A percentile compares a stretch with the other conserved stretches of the same genome.
Conservation (phyloP, 768 basidiomycete species). For the Psilocybe subaeruginosa region DNA sequence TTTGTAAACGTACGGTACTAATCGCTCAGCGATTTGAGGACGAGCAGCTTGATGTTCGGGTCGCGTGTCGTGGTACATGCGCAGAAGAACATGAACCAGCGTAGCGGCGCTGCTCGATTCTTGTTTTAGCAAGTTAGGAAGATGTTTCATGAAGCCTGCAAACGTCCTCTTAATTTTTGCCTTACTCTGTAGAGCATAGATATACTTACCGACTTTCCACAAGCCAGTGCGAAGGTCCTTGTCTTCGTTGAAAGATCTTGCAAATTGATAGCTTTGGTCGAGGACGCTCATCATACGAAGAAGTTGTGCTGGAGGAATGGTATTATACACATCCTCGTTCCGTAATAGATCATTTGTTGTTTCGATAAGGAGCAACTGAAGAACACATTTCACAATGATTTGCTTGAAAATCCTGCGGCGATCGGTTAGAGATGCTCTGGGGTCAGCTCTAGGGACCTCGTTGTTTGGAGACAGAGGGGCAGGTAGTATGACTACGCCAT, state of each 20-base stretch:
- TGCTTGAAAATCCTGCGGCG: constrained; percentile 93
- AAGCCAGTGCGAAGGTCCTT: constrained; percentile 95
- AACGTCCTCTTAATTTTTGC: neutral
- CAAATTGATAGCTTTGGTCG: constrained; percentile 97
- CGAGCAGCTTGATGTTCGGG: constrained; percentile 84
- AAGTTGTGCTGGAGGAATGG: constrained; percentile 93
- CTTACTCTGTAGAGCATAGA: neutral
- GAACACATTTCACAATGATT: constrained; percentile 99
- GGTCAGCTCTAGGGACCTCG: constrained; percentile 47
- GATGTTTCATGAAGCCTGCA: constrained; percentile 97
- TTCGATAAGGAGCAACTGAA: constrained; percentile 95
- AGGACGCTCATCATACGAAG: constrained; percentile 93
- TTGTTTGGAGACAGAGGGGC: constrained; percentile 85
- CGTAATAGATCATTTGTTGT: constrained; percentile 95
- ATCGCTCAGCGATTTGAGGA: constrained; percentile 74
- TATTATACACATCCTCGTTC: constrained; percentile 88
- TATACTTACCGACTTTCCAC: constrained; percentile 95
- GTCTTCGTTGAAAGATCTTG: constrained; percentile 96
- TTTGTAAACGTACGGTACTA: constrained; percentile 63
- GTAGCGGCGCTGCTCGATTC: constrained; percentile 98
- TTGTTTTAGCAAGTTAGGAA: constrained; percentile 96
- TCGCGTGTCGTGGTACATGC: constrained; percentile 94
- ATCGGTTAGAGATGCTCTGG: constrained; percentile 61
- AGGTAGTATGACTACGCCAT: constrained; percentile 73
- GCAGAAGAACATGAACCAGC: constrained; percentile 85